These are phyloP conservation scores for Haplosporangium sp. DNA, from an alignment of 371 early-diverging fungal species.

Conservation along the genomic window DNA sequence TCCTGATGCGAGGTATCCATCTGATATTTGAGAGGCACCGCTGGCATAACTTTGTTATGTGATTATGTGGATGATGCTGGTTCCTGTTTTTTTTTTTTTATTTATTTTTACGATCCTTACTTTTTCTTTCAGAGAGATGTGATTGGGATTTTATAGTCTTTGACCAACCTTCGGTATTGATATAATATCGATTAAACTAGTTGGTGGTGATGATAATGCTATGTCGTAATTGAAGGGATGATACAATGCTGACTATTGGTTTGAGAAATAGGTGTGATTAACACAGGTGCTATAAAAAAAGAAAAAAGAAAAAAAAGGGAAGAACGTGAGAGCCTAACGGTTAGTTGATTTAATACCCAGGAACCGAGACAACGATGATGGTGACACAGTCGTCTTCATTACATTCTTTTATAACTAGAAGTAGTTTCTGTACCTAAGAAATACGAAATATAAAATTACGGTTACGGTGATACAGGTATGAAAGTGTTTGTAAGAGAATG, in stretches of 20 bases:
- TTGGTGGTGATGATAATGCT: not conserved
- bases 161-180: no score
- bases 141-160: not conserved
- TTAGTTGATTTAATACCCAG: constrained; percentile 1
- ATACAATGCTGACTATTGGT: not conserved
- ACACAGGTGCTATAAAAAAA: not conserved
- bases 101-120: not conserved
- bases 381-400: constrained; percentile 1
- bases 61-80: not conserved
- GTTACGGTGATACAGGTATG: not conserved
- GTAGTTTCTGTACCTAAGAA: not conserved
- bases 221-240: not conserved
- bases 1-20: constrained; percentile 20
- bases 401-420: constrained; percentile 1
- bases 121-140: not conserved
- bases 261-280: not conserved
- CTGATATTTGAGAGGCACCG: constrained; percentile 28
- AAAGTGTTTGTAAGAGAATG: not conserved
- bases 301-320: not conserved
- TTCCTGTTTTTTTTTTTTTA: not conserved
- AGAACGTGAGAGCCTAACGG: constrained; percentile 5
- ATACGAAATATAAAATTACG: not conserved
- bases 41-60: constrained; percentile 24
- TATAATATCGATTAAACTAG: not conserved
- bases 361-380: not conserved